These are phyloP conservation scores for Pythium angustatum DNA, from an alignment of 352 stramenopile genomes.

Conservation along the genomic window DNA sequence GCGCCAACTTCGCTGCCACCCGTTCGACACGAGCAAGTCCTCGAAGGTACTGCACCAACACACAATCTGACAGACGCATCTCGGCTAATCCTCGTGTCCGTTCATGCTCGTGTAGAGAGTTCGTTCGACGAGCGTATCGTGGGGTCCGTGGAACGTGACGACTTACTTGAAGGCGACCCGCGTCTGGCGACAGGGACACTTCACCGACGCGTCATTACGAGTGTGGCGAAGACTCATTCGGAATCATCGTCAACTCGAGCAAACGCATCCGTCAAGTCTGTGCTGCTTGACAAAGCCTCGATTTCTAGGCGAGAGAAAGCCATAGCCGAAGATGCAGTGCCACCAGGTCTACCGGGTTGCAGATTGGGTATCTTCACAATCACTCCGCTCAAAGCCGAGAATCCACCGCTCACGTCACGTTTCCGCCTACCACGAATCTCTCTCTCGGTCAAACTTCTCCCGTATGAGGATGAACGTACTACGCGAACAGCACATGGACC, in stretches of 20 bases:
- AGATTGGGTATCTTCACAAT: slow-evolving; percentile 24
- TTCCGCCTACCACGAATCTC: slow-evolving; percentile 8
- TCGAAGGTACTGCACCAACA: too few species aligned
- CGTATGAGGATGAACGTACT: slow-evolving; percentile 8
- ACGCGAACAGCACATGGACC: slow-evolving; percentile 9
- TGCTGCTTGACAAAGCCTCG: not conserved
- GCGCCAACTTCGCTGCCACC: too few species aligned
- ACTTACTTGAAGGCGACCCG: too few species aligned
- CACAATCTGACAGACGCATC: too few species aligned
- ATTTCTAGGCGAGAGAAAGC: not conserved
- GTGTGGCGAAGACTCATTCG: not conserved
- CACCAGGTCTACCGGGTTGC: slow-evolving; percentile 2
- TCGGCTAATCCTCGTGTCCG: too few species aligned
- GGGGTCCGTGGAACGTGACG: too few species aligned
- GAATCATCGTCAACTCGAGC: not conserved
- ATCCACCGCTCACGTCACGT: not conserved
- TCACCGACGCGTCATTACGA: not conserved
- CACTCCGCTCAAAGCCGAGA: slow-evolving; percentile 9
- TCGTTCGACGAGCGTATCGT: too few species aligned
- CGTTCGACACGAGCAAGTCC: too few species aligned
- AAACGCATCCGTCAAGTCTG: not conserved
- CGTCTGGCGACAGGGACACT: too few species aligned
- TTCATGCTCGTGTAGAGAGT: too few species aligned
- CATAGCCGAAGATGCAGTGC: not conserved
- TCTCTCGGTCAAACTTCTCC: slow-evolving; percentile 17